These are phyloP conservation scores for Tardiomyces depauwii DNA, from an alignment of 1,139 yeast genomes.

Conservation along the genomic window DNA sequence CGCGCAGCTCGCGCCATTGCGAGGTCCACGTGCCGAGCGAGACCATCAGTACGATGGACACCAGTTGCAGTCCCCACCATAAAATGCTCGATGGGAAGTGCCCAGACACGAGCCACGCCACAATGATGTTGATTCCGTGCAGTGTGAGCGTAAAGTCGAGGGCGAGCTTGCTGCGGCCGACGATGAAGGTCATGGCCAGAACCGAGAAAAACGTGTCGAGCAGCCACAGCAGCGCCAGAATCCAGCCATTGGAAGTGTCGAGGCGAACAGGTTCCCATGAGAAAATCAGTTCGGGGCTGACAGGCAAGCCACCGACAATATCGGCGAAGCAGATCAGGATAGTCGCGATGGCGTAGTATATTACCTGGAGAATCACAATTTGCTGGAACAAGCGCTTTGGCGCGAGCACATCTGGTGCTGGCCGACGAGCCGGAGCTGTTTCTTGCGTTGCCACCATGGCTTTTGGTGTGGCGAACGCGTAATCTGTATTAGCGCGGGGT, in stretches of 20 bases:
- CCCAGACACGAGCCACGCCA: conserved; percentile 56
- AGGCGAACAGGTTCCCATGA: conserved; percentile 68
- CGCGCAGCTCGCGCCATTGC: conserved; percentile 78
- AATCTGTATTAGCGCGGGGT: too few species aligned
- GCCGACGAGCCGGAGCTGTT: too few species aligned
- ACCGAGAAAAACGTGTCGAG: conserved; percentile 55
- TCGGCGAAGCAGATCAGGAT: conserved; percentile 25
- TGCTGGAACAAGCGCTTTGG: conserved; percentile 29
- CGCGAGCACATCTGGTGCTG: conserved; percentile 16
- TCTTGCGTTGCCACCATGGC: too few species aligned
- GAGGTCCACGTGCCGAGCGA: conserved; percentile 77
- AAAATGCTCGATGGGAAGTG: conserved; percentile 56
- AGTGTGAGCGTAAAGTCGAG: conserved; percentile 92
- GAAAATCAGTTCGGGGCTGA: conserved; percentile 59
- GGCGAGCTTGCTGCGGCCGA: conserved; percentile 86
- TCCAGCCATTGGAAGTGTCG: conserved; percentile 73
- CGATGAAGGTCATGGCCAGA: conserved; percentile 70
- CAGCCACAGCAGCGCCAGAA: conserved; percentile 65
- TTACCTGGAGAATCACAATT: conserved; percentile 26
- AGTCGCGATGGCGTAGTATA: conserved; percentile 27
- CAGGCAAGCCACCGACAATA: conserved; percentile 28
- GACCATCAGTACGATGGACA: conserved; percentile 59
- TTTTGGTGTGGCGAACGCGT: too few species aligned
- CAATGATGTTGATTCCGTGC: conserved; percentile 65
- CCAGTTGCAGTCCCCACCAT: conserved; percentile 79